Percentiles rank a stretch among this genome's conserved stretches.
These are phyloP conservation scores for Haplographium delicatum DNA, from an alignment of 495 filamentous ascomycete genomes.

Conservation along the genomic window DNA sequence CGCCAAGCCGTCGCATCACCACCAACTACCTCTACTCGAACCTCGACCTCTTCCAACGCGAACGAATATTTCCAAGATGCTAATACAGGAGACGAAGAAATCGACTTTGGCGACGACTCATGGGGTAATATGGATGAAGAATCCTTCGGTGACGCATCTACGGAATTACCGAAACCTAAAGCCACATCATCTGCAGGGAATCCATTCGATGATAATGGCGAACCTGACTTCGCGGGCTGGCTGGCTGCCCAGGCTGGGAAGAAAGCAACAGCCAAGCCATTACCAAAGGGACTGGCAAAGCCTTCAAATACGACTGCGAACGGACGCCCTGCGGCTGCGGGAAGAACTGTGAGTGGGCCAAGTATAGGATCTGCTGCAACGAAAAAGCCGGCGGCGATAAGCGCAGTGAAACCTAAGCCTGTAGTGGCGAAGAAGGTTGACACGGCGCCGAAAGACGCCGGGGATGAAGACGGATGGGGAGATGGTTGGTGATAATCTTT, in stretches of 20 bases:
- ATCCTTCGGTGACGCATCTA: slow-evolving; percentile 43
- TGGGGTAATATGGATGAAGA: slow-evolving; percentile 44
- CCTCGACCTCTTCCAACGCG: slow-evolving; percentile 38
- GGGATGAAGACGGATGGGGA: slow-evolving; percentile 61
- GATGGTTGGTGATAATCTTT: slow-evolving; percentile 52
- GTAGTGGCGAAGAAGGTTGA: slow-evolving; percentile 46
- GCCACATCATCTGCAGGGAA: slow-evolving; percentile 28
- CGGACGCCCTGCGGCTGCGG: slow-evolving; percentile 23
- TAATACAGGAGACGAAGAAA: slow-evolving; percentile 50
- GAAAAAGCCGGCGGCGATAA: slow-evolving; percentile 35
- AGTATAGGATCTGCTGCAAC: slow-evolving; percentile 27
- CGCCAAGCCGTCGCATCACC: slow-evolving; percentile 48
- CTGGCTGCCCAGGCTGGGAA: slow-evolving; percentile 79
- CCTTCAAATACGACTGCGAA: slow-evolving; percentile 25
- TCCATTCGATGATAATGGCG: slow-evolving; percentile 73
- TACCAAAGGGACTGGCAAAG: slow-evolving; percentile 76
- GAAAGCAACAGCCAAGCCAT: slow-evolving; percentile 47
- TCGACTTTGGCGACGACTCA: slow-evolving; percentile 60
- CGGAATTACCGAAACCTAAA: slow-evolving; percentile 22
- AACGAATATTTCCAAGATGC: slow-evolving; percentile 41
- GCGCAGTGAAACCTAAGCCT: slow-evolving; percentile 31
- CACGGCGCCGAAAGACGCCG: slow-evolving; percentile 49
- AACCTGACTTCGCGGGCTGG: slow-evolving; percentile 94
- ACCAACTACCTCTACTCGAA: slow-evolving; percentile 32
- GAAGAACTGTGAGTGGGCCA: slow-evolving; percentile 31